Evolutionary conservation across 2,329 filamentous ascomycete species (phyloP), one percentile per base, ranked within the genome.

Genomic region (Aspergillus candidus): DNA sequence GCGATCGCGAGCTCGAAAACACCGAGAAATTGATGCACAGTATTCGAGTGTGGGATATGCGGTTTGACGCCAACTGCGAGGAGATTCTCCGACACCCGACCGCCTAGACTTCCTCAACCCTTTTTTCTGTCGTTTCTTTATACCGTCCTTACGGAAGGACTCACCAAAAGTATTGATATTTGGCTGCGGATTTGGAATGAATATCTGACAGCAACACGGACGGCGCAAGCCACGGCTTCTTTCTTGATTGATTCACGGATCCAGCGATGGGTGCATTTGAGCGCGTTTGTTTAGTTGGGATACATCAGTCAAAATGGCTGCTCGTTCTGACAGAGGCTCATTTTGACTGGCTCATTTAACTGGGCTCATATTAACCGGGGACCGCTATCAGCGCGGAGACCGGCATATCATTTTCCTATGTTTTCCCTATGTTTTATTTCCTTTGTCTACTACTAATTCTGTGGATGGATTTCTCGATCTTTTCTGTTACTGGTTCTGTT

Each of bases 51-150:
- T 98, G 91, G 88, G 89, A 86, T 66, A 81, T 94, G 70, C 85
- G 91, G 37, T 98, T 96, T 68, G 89, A 96, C 61, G 88, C 87
- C 67, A 96, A 97, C 75, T 95, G 89, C 71, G 88, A 94, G 60
- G 86, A 91, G 22, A 91, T 97, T 56, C 74, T 97, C 47, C 73
- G 74, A 50, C 65, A 74, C 54, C 75, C 77, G 44, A 63, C 64
- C 37, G 59, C 63, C 43, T 71, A 65, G 54, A 39, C 39, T 18
- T 18, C 18, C 4, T 18, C 30, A 32, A 35, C 32, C 31, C 17
- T 31, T 17, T 33, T 43, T 40, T 31, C 32, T 32, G 32, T 11
- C 35, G 18, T 17, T 22, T 45, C 18, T 40, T 12, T 35, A 43
- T 18, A 35, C 40, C 42, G 39, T 17, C 39, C 33, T 48, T 46